Conservation (phyloP, 176 grass and related monocot species). For the Olyra latifolia region DNA sequence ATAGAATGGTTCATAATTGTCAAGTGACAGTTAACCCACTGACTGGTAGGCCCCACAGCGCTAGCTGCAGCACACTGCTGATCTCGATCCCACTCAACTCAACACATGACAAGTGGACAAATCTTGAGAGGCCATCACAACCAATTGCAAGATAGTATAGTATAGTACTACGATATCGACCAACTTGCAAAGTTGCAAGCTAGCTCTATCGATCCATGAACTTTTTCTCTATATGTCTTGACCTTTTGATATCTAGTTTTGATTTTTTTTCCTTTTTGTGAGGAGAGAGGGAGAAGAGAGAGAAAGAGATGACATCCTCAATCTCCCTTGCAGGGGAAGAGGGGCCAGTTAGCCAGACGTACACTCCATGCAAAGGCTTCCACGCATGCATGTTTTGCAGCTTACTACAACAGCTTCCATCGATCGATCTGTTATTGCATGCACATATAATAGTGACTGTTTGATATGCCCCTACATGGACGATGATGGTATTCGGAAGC, state of each 20-base stretch:
- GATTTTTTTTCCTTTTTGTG: not conserved
- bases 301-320: not conserved
- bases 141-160: slow-evolving; percentile 3
- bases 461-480: slow-evolving; percentile 34
- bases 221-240: not conserved
- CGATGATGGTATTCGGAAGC: slow-evolving; percentile 40
- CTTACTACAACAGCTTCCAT: slow-evolving; percentile 50
- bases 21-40: not conserved
- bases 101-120: slow-evolving; percentile 32
- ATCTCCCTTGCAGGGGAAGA: slow-evolving; percentile 47
- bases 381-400: slow-evolving; percentile 63
- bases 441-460: slow-evolving; percentile 46
- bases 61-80: slow-evolving; percentile 14
- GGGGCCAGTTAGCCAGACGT: slow-evolving; percentile 71
- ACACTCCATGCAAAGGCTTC: slow-evolving; percentile 92
- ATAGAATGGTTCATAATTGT: not conserved
- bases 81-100: slow-evolving; percentile 1
- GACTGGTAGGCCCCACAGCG: not conserved
- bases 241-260: slow-evolving; percentile 10
- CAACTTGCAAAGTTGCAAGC: slow-evolving; percentile 48
- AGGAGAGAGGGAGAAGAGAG: not conserved
- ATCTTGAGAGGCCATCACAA: slow-evolving; percentile 26
- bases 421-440: slow-evolving; percentile 62
- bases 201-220: slow-evolving; percentile 10
- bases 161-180: slow-evolving; percentile 17